phyloP scores from a whole-genome alignment of 2,329 filamentous ascomycete genomes.

The Cytospora piceicola region DNA sequence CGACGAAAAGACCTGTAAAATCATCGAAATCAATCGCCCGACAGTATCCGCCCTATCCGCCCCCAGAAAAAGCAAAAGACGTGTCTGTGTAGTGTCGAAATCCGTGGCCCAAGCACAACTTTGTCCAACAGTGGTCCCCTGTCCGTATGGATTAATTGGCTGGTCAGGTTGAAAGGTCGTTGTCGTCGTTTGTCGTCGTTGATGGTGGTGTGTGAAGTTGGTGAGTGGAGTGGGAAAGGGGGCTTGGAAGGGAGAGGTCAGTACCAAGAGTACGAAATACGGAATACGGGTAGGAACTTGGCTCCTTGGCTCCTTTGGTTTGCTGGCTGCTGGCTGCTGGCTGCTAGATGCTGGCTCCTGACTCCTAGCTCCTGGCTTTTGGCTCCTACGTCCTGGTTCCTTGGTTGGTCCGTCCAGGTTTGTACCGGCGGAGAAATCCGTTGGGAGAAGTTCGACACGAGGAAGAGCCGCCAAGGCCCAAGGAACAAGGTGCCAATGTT shows the following conservation, averaged over 20 bases:
- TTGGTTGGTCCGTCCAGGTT: neutral
- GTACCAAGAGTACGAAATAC: neutral
- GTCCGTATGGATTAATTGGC: neutral
- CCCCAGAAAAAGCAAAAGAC: neutral
- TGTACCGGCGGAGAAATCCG: neutral
- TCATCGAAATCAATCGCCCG: slow-evolving; percentile 26
- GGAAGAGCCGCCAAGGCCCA: neutral
- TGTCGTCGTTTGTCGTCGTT: neutral
- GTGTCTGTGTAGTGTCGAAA: slow-evolving; percentile 5
- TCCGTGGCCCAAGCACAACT: neutral
- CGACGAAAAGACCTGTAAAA: slow-evolving; percentile 20
- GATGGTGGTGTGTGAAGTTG: neutral
- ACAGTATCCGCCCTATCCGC: slow-evolving; percentile 22
- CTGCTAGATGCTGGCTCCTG: too few relatives aligned
- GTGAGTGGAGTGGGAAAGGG: slow-evolving; percentile 1
- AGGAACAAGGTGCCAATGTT: neutral
- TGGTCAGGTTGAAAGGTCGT: neutral
- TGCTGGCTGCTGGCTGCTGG: neutral
- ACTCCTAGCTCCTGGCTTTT: too few relatives aligned
- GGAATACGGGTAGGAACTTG: neutral
- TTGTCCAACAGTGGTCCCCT: neutral
- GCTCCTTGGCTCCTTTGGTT: too few relatives aligned
- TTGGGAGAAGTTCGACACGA: neutral
- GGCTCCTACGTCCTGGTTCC: too few relatives aligned
- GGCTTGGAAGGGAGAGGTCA: neutral